Evolutionary conservation across 495 filamentous ascomycete genomes (phyloP).

Genomic region (Polyplosphaeria fusca): DNA sequence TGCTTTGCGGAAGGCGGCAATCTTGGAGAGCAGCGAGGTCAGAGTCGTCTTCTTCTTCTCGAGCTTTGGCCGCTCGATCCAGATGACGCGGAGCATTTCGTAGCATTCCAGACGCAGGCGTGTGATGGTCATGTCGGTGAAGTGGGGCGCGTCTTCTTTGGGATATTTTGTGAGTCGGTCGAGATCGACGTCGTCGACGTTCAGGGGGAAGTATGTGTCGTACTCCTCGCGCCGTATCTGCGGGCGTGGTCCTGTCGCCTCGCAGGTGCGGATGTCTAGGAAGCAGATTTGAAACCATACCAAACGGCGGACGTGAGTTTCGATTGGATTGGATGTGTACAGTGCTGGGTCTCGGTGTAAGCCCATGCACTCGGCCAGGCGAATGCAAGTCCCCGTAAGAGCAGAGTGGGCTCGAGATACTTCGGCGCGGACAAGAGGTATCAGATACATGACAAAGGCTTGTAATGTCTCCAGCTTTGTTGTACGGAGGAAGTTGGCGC

Average conservation of each 20-base stretch:
- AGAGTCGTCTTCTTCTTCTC: slow-evolving; percentile 58
- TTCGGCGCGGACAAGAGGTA: slow-evolving; percentile 65
- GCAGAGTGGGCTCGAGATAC: slow-evolving; percentile 69
- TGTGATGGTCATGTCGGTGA: slow-evolving; percentile 64
- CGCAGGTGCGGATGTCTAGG: slow-evolving; percentile 71
- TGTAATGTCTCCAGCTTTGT: slow-evolving; percentile 69
- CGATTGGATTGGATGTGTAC: slow-evolving; percentile 62
- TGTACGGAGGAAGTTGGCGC: slow-evolving; percentile 66
- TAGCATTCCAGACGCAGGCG: slow-evolving; percentile 68
- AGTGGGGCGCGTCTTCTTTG: slow-evolving; percentile 49
- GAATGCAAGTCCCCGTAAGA: slow-evolving; percentile 63
- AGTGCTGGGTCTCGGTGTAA: slow-evolving; percentile 63
- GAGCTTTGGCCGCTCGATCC: slow-evolving; percentile 59
- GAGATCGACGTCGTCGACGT: slow-evolving; percentile 62
- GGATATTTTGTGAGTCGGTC: slow-evolving; percentile 36
- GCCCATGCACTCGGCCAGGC: slow-evolving; percentile 74
- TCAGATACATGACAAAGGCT: slow-evolving; percentile 71
- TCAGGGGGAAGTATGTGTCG: slow-evolving; percentile 64
- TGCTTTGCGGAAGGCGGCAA: slow-evolving; percentile 57
- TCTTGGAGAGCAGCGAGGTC: slow-evolving; percentile 55
- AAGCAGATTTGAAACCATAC: slow-evolving; percentile 75
- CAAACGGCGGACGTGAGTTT: slow-evolving; percentile 69
- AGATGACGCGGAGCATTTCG: slow-evolving; percentile 67
- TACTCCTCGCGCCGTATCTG: slow-evolving; percentile 68
- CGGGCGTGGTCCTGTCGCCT: slow-evolving; percentile 68